A percentile compares a stretch with the other conserved stretches of the same genome.
These are phyloP conservation scores for Aspergillus sp. DNA, from an alignment of 2,329 filamentous ascomycete genomes.

Conservation along the genomic window DNA sequence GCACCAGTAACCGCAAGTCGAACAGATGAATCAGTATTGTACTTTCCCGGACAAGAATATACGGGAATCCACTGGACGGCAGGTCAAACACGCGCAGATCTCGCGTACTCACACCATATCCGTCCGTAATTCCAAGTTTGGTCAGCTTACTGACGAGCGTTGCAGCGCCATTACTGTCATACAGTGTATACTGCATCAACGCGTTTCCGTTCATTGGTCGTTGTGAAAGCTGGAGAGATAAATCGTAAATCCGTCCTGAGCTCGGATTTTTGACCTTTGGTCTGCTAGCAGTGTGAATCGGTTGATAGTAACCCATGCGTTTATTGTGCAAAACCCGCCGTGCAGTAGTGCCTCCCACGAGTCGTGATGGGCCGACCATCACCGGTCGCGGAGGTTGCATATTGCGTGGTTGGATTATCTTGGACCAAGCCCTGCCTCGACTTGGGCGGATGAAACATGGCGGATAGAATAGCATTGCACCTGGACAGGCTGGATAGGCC, in stretches of 20 bases:
- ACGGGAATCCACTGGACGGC: constrained; percentile 26
- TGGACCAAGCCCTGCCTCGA: not conserved
- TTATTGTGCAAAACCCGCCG: not conserved
- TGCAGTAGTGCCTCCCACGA: not conserved
- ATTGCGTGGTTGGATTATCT: not conserved
- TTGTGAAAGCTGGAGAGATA: constrained; percentile 3
- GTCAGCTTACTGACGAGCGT: constrained; percentile 2
- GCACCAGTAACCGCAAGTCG: constrained; percentile 29
- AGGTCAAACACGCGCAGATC: constrained; percentile 31
- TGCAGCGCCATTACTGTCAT: not conserved
- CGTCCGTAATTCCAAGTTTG: constrained; percentile 13
- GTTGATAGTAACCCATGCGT: not conserved
- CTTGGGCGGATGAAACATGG: not conserved
- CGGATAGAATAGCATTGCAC: not conserved
- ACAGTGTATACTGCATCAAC: constrained; percentile 3
- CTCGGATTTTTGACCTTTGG: not conserved
- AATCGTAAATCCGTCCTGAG: not conserved
- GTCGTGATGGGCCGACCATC: not conserved
- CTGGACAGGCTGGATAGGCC: too few species aligned
- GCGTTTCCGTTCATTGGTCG: constrained; percentile 3
- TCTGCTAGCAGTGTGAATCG: not conserved
- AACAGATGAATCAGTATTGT: constrained; percentile 32
- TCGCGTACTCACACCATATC: constrained; percentile 24
- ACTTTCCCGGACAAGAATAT: constrained; percentile 26
- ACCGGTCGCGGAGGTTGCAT: not conserved